Evolutionary conservation across 1,139 yeast genomes (phyloP).

Genomic region (Candida pseudocylindracea): DNA sequence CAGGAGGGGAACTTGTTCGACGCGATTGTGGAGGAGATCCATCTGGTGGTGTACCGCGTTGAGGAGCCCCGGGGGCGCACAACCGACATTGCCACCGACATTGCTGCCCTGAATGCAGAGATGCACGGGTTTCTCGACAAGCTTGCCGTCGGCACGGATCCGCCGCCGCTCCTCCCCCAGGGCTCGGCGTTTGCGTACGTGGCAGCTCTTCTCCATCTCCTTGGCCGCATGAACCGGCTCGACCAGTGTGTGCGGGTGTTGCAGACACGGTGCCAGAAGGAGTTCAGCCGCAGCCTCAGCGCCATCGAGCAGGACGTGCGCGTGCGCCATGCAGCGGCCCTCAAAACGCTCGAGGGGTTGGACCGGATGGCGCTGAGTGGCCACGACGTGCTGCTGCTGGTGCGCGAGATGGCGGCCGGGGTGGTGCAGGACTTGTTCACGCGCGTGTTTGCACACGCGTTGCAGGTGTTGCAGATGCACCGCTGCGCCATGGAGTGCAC

Average conservation of each 20-base stretch:
- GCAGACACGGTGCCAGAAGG: no score
- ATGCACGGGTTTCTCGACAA: background rate
- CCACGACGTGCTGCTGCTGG: no score
- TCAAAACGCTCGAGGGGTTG: no score
- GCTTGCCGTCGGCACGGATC: background rate
- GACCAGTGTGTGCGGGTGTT: no score
- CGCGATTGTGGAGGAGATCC: slow-evolving; percentile 55
- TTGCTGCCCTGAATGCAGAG: background rate
- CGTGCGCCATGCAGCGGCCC: no score
- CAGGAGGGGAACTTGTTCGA: slow-evolving; percentile 52
- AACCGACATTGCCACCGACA: background rate
- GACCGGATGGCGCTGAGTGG: no score
- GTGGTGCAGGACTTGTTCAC: slow-evolving; percentile 53
- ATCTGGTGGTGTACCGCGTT: slow-evolving; percentile 32
- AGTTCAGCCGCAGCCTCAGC: no score
- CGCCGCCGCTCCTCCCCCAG: background rate
- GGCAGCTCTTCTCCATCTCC: no score
- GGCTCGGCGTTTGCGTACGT: no score
- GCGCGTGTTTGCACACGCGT: slow-evolving; percentile 35
- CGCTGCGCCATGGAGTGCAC: slow-evolving; percentile 29
- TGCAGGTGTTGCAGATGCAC: slow-evolving; percentile 50
- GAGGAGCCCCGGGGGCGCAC: background rate
- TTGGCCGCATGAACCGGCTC: no score
- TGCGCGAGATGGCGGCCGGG: slow-evolving; percentile 26
- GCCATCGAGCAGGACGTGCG: no score